These are phyloP conservation scores for Glycyrrhiza uralensis DNA, from an alignment of 306 rosid genomes.

Conservation along the genomic window DNA sequence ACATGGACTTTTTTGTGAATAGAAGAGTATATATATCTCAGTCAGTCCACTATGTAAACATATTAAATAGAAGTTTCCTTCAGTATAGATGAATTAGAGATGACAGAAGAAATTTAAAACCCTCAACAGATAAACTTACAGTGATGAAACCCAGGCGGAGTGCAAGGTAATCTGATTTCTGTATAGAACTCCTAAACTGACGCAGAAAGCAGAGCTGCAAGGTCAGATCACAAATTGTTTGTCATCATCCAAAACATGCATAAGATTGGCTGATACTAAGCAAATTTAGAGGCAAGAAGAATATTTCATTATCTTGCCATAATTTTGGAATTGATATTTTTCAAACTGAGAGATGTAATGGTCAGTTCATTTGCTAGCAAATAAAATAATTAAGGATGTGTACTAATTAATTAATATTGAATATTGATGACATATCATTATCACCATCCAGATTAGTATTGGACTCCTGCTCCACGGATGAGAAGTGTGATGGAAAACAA, in stretches of 20 bases:
- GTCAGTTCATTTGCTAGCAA: not conserved
- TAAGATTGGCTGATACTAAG: not conserved
- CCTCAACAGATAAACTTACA: constrained; percentile 36
- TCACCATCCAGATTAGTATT: constrained; percentile 90
- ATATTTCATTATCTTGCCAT: not conserved
- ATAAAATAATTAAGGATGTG: not conserved
- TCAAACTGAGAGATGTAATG: constrained; percentile 1
- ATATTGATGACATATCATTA: constrained; percentile 38
- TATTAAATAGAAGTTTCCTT: not conserved
- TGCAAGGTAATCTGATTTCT: constrained; percentile 89
- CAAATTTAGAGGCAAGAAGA: not conserved
- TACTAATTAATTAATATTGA: not conserved
- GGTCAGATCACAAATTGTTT: constrained; percentile 29
- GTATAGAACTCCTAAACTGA: constrained; percentile 79
- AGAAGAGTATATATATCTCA: not conserved
- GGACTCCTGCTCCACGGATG: constrained; percentile 98
- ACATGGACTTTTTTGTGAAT: not conserved
- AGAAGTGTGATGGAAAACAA: constrained; percentile 86
- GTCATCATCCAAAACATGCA: not conserved
- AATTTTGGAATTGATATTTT: not conserved
- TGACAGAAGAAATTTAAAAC: not conserved
- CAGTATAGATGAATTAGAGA: not conserved
- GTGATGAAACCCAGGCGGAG: constrained; percentile 90
- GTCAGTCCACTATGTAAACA: not conserved
- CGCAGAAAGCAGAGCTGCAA: constrained; percentile 93